A percentile compares a stretch with the other conserved stretches of the same genome.
phyloP scores from a whole-genome alignment of 768 basidiomycete genomes.

The Phaffia australis region DNA sequence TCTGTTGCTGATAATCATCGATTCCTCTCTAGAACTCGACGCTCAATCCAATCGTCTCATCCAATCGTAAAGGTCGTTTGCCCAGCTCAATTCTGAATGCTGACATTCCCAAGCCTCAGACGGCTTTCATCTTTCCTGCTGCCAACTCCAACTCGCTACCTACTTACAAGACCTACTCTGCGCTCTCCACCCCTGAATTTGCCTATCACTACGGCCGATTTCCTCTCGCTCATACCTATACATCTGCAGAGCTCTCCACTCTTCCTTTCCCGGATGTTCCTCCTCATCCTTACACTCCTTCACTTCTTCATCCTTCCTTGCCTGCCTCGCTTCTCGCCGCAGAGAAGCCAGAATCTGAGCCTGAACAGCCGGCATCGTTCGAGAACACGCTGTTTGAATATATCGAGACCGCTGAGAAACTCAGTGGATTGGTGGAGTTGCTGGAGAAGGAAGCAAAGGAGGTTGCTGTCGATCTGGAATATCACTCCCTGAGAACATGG shows the following conservation, averaged over 20 bases:
- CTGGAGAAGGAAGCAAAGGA: slow-evolving; percentile 46
- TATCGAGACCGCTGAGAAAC: slow-evolving; percentile 49
- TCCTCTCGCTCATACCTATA: slow-evolving; percentile 53
- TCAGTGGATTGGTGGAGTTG: slow-evolving; percentile 47
- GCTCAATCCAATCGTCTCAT: neutral
- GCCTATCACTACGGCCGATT: slow-evolving; percentile 77
- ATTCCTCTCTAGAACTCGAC: slow-evolving; percentile 2
- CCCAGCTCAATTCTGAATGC: slow-evolving; percentile 53
- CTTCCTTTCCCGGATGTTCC: slow-evolving; percentile 13
- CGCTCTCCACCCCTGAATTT: slow-evolving; percentile 53
- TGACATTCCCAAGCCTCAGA: slow-evolving; percentile 69
- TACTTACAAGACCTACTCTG: slow-evolving; percentile 42
- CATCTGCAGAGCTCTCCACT: slow-evolving; percentile 7
- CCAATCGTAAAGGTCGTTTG: slow-evolving; percentile 1
- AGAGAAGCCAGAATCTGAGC: slow-evolving; percentile 34
- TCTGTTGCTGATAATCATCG: slow-evolving; percentile 33
- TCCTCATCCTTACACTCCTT: slow-evolving; percentile 69
- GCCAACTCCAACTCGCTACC: slow-evolving; percentile 45
- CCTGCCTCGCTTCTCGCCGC: slow-evolving; percentile 56
- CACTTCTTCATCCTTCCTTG: slow-evolving; percentile 63
- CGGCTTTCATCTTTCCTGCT: slow-evolving; percentile 51
- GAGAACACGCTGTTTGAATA: slow-evolving; percentile 59
- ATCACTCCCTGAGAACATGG: slow-evolving; percentile 78
- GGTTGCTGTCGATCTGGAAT: slow-evolving; percentile 90
- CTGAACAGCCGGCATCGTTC: slow-evolving; percentile 49